Percentiles rank a stretch among this genome's conserved stretches.
Evolutionary conservation across 2,329 filamentous ascomycete genomes (phyloP).

Genomic region (Apiospora kogelbergensis): DNA sequence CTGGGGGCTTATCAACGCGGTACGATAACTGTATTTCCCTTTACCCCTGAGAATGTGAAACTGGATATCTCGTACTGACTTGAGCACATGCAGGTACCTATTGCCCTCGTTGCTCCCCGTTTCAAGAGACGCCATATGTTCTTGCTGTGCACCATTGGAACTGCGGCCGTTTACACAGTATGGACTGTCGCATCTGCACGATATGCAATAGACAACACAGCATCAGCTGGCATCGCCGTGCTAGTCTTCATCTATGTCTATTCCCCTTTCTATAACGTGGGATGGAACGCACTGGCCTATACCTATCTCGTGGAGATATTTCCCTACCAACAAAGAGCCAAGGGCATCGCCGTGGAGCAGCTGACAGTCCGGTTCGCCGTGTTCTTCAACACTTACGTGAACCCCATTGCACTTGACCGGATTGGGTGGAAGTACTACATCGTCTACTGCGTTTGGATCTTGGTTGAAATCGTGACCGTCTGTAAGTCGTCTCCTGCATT

Average conservation of each 20-base stretch:
- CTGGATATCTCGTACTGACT: not conserved
- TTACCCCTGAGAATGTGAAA: no score
- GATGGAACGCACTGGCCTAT: constrained; percentile 35
- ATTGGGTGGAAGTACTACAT: constrained; percentile 41
- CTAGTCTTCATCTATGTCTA: constrained; percentile 45
- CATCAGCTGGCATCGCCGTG: constrained; percentile 35
- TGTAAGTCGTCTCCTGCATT: constrained; percentile 12
- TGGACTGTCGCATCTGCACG: constrained; percentile 40
- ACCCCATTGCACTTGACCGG: constrained; percentile 40
- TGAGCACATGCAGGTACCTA: constrained; percentile 22
- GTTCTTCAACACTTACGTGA: constrained; percentile 49
- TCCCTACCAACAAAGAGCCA: constrained; percentile 36
- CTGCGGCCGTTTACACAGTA: constrained; percentile 35
- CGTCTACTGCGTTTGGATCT: constrained; percentile 35
- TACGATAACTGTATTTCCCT: not conserved
- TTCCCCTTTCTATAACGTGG: constrained; percentile 39
- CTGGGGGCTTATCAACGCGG: constrained; percentile 36
- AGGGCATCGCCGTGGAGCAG: constrained; percentile 39
- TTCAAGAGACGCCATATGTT: constrained; percentile 36
- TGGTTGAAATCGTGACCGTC: constrained; percentile 34
- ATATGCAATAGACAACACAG: constrained; percentile 34
- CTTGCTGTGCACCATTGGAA: constrained; percentile 37
- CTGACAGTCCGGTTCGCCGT: constrained; percentile 38
- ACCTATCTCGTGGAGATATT: constrained; percentile 39
- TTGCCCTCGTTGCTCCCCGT: constrained; percentile 35